Evolutionary conservation across 2,329 filamentous ascomycete genomes (phyloP).

Genomic region (Hypoxylon sp.): DNA sequence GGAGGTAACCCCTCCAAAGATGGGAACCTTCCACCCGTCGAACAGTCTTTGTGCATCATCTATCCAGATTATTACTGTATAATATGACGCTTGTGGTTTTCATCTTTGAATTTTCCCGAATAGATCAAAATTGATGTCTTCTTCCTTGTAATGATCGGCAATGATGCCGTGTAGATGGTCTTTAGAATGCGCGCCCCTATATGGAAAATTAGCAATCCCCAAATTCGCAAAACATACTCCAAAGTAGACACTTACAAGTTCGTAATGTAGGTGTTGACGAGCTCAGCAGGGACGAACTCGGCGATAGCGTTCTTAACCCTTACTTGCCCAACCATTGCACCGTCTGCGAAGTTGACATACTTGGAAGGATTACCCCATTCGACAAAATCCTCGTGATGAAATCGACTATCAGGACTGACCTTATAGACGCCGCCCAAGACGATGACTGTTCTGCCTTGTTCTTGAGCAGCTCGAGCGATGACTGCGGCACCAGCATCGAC

Average conservation of each 20-base stretch:
- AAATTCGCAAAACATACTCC: background rate
- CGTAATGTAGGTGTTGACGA: slow-evolving; percentile 86
- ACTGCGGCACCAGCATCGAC: slow-evolving; percentile 86
- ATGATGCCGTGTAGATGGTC: slow-evolving; percentile 81
- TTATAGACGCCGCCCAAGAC: slow-evolving; percentile 94
- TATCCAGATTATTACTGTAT: slow-evolving; percentile 21
- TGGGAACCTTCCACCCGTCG: slow-evolving; percentile 6
- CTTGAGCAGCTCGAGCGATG: slow-evolving; percentile 86
- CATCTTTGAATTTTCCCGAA: slow-evolving; percentile 55
- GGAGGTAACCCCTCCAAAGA: slow-evolving; percentile 15
- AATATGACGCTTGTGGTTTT: slow-evolving; percentile 21
- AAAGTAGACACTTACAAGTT: slow-evolving; percentile 73
- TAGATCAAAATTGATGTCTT: slow-evolving; percentile 75
- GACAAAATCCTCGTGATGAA: slow-evolving; percentile 83
- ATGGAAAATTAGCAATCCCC: slow-evolving; percentile 29
- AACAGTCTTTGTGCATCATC: slow-evolving; percentile 6
- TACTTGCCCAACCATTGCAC: slow-evolving; percentile 80
- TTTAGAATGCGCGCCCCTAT: slow-evolving; percentile 58
- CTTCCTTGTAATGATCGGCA: slow-evolving; percentile 79
- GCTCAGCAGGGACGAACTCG: slow-evolving; percentile 83
- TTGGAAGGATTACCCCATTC: slow-evolving; percentile 87
- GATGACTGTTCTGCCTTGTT: slow-evolving; percentile 85
- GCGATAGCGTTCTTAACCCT: slow-evolving; percentile 84
- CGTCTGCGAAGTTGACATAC: slow-evolving; percentile 83
- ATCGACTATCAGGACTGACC: slow-evolving; percentile 89